Evolutionary conservation across 768 basidiomycete species (phyloP).

Genomic region (Hydnomerulius pinastri): DNA sequence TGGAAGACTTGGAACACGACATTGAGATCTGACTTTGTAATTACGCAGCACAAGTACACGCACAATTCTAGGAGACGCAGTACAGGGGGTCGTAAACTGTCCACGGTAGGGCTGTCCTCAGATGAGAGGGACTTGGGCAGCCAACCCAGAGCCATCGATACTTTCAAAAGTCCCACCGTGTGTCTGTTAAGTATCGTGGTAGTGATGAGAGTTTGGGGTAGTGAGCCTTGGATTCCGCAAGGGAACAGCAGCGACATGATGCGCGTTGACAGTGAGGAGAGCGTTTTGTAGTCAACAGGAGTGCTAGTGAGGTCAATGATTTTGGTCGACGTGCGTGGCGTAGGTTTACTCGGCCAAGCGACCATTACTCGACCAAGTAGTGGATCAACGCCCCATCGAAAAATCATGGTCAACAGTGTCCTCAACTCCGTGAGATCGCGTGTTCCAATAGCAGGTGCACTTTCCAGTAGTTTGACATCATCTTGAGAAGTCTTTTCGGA

Average conservation of each 20-base stretch:
- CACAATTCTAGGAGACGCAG: slow-evolving; percentile 66
- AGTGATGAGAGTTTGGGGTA: slow-evolving; percentile 60
- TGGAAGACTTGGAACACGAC: slow-evolving; percentile 46
- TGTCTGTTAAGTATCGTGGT: slow-evolving; percentile 62
- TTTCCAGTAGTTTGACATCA: background rate
- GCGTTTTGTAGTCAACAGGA: slow-evolving; percentile 42
- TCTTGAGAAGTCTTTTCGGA: background rate
- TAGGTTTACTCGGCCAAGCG: slow-evolving; percentile 38
- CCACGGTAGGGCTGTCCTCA: slow-evolving; percentile 40
- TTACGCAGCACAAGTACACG: slow-evolving; percentile 32
- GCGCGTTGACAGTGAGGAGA: slow-evolving; percentile 45
- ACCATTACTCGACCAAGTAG: slow-evolving; percentile 46
- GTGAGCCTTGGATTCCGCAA: slow-evolving; percentile 43
- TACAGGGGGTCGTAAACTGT: slow-evolving; percentile 50
- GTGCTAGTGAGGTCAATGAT: slow-evolving; percentile 48
- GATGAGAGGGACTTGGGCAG: slow-evolving; percentile 54
- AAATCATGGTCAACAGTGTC: slow-evolving; percentile 64
- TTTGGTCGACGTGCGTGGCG: slow-evolving; percentile 25
- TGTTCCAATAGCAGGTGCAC: slow-evolving; percentile 49
- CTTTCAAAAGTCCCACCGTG: slow-evolving; percentile 56
- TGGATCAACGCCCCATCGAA: slow-evolving; percentile 71
- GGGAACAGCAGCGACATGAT: slow-evolving; percentile 58
- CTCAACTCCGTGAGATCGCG: slow-evolving; percentile 65
- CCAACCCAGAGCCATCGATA: slow-evolving; percentile 72
- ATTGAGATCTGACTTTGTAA: slow-evolving; percentile 11